A percentile compares a stretch with the other conserved stretches of the same genome.
These are phyloP conservation scores for Myrica gale DNA, from an alignment of 306 rosid species.

Conservation along the genomic window DNA sequence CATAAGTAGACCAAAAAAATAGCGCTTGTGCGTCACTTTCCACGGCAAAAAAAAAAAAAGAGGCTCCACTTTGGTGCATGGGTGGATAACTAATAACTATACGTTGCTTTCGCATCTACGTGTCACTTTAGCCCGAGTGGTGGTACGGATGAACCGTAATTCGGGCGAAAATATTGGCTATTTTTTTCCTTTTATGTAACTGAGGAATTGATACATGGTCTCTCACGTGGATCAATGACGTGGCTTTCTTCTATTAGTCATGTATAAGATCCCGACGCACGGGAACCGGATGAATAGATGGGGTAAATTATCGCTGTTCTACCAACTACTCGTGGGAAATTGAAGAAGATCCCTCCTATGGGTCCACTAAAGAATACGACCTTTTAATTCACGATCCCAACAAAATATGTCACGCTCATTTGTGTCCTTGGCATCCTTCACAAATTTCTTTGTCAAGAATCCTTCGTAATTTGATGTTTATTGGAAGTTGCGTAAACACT, in stretches of 20 bases:
- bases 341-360: neutral
- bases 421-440: neutral
- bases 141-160: slow-evolving; percentile 23
- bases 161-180: neutral
- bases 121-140: neutral
- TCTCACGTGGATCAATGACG: neutral
- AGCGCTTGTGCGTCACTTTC: neutral
- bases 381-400: neutral
- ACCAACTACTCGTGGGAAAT: neutral
- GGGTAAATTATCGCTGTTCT: neutral
- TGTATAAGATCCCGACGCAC: neutral
- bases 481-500: too few species aligned
- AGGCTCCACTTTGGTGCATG: neutral
- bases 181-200: neutral
- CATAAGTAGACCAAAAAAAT: neutral
- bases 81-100: neutral
- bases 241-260: neutral
- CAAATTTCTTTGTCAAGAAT: neutral
- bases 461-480: neutral
- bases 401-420: neutral
- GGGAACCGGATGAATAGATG: neutral
- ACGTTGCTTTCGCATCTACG: slow-evolving; percentile 3
- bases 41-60: too few species aligned
- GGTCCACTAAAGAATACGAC: neutral
- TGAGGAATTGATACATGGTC: neutral